phyloP scores from a whole-genome alignment of 257 asterid genomes.

The Verbena officinalis region DNA sequence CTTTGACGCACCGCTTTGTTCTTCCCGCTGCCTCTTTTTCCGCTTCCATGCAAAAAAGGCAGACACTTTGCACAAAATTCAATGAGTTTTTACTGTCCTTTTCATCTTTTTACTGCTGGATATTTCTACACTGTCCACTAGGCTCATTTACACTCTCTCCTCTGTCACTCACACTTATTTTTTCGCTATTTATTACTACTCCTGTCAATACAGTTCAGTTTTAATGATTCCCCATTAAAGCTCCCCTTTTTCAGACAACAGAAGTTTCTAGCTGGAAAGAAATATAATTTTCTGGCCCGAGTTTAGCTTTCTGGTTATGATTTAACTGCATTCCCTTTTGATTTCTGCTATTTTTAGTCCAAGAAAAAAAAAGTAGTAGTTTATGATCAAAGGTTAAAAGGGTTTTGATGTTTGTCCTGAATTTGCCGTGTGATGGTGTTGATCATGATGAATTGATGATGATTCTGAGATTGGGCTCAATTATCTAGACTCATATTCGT shows the following conservation, averaged over 20 bases:
- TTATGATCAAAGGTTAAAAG: background rate
- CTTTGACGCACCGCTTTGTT: background rate
- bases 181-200: constrained; percentile 38
- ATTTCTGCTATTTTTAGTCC: background rate
- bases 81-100: constrained; percentile 33
- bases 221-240: constrained; percentile 17
- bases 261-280: constrained; percentile 9
- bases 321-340: background rate
- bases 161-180: background rate
- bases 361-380: too few relatives aligned
- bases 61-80: constrained; percentile 55
- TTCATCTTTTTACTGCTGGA: constrained; percentile 23
- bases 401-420: background rate
- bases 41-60: constrained; percentile 49
- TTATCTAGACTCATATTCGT: constrained; percentile 22
- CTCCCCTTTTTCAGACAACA: background rate
- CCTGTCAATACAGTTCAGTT: constrained; percentile 1
- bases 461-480: constrained; percentile 15
- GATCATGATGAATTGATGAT: constrained; percentile 15
- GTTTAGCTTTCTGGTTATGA: constrained; percentile 11
- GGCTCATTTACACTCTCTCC: constrained; percentile 14
- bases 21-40: constrained; percentile 39
- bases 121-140: constrained; percentile 26
- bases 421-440: constrained; percentile 20
- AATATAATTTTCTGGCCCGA: constrained; percentile 20